Evolutionary conservation across 2,329 filamentous ascomycete genomes (phyloP).

Genomic region (Curvularia lunata): DNA sequence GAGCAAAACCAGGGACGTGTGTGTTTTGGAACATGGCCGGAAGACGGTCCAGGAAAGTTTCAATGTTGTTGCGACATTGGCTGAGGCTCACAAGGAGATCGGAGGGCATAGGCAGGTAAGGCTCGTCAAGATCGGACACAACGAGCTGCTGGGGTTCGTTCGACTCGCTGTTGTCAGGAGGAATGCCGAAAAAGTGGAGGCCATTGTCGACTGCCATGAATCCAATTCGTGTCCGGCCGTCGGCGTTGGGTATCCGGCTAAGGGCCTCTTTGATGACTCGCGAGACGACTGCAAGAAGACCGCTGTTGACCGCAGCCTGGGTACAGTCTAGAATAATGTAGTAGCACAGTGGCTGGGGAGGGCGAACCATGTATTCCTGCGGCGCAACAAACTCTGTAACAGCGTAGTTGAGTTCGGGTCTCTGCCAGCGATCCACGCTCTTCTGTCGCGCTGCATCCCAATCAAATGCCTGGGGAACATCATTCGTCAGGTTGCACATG

Average conservation of each 20-base stretch:
- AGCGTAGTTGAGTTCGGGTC: conserved; percentile 92
- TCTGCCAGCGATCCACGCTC: conserved; percentile 88
- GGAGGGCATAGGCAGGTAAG: conserved; percentile 91
- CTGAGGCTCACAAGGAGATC: conserved; percentile 88
- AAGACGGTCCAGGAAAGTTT: conserved; percentile 86
- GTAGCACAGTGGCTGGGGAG: conserved; percentile 74
- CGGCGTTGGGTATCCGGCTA: conserved; percentile 97
- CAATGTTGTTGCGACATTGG: conserved; percentile 88
- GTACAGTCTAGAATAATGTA: conserved; percentile 38
- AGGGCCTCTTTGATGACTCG: conserved; percentile 94
- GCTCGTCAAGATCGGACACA: conserved; percentile 92
- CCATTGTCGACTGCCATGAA: conserved; percentile 96
- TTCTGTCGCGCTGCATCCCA: conserved; percentile 95
- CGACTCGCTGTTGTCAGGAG: conserved; percentile 83
- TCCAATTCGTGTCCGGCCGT: conserved; percentile 87
- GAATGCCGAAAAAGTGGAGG: conserved; percentile 94
- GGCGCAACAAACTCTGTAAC: conserved; percentile 97
- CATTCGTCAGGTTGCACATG: conserved; percentile 99
- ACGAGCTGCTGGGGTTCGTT: conserved; percentile 90
- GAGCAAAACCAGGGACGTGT: conserved; percentile 85
- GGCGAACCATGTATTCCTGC: conserved; percentile 99
- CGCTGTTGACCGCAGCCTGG: conserved; percentile 74
- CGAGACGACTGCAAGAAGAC: conserved; percentile 88
- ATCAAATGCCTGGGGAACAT: conserved; percentile 98
- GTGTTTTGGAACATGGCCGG: conserved; percentile 98